Evolutionary conservation across 305 asterid species (phyloP).

Genomic region (Ajuga reptans): DNA sequence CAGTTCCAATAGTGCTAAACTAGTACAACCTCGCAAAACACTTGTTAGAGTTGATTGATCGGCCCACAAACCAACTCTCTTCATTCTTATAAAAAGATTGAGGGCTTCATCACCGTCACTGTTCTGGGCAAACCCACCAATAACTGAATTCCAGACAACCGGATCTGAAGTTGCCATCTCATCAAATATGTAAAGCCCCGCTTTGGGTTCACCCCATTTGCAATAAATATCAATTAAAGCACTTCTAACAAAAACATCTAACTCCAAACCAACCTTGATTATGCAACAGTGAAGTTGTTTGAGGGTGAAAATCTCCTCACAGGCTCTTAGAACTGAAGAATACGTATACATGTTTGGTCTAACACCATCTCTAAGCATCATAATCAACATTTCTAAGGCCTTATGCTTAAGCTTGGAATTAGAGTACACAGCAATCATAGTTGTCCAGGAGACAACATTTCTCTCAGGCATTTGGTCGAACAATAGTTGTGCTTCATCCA

Average conservation of each 20-base stretch:
- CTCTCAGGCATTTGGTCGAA: slow-evolving; percentile 54
- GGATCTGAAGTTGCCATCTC: slow-evolving; percentile 55
- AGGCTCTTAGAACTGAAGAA: slow-evolving; percentile 69
- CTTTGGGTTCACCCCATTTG: slow-evolving; percentile 42
- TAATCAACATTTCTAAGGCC: slow-evolving; percentile 46
- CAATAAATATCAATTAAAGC: slow-evolving; percentile 55
- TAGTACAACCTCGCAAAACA: slow-evolving; percentile 60
- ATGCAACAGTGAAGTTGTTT: slow-evolving; percentile 49
- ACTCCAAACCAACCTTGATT: slow-evolving; percentile 57
- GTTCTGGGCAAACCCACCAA: slow-evolving; percentile 71
- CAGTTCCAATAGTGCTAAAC: slow-evolving; percentile 56
- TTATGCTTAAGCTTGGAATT: slow-evolving; percentile 25
- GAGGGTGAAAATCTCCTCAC: slow-evolving; percentile 34
- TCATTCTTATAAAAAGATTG: slow-evolving; percentile 54
- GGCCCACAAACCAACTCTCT: slow-evolving; percentile 42
- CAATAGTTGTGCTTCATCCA: slow-evolving; percentile 44
- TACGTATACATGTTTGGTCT: slow-evolving; percentile 65
- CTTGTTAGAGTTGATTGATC: slow-evolving; percentile 60
- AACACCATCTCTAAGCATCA: slow-evolving; percentile 61
- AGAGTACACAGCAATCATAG: slow-evolving; percentile 59
- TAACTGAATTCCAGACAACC: slow-evolving; percentile 70
- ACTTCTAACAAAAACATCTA: slow-evolving; percentile 59
- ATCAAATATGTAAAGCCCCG: slow-evolving; percentile 37
- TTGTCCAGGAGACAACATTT: slow-evolving; percentile 61
- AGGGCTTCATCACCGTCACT: slow-evolving; percentile 53